Evolutionary conservation across 1,139 yeast genomes (phyloP).

Genomic region (Hyphopichia pseudoburtonii): DNA sequence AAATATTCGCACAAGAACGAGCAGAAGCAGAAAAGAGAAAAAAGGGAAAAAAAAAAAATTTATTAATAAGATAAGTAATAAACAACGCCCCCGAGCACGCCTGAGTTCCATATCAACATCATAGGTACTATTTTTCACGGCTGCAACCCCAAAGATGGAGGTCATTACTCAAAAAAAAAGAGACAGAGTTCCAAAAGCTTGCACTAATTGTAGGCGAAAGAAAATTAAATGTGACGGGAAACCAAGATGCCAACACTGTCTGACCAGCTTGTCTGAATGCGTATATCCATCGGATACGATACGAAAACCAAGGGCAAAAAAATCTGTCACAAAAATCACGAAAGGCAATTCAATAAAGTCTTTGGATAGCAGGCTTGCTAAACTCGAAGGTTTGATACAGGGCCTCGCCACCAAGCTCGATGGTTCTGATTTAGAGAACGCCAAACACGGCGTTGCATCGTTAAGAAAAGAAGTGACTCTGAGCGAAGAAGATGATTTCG

Average conservation of each 20-base stretch:
- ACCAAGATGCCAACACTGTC: constrained; percentile 1
- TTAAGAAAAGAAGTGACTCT: too few species aligned
- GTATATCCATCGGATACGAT: constrained; percentile 1
- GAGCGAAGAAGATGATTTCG: neutral
- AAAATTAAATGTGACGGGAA: constrained; percentile 5
- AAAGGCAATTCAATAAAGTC: constrained; percentile 1
- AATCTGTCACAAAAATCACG: neutral
- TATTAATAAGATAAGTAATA: too few species aligned
- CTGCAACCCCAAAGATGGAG: neutral
- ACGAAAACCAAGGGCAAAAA: constrained; percentile 9
- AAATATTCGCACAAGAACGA: too few species aligned
- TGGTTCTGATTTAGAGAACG: neutral
- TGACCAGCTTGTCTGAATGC: constrained; percentile 3
- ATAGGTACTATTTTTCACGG: too few species aligned
- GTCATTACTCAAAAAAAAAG: constrained; percentile 2
- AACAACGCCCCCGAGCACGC: too few species aligned
- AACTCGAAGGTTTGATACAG: constrained; percentile 2
- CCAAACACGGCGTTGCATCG: too few species aligned
- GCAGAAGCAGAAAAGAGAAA: too few species aligned
- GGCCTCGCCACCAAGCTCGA: constrained; percentile 1
- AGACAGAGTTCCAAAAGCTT: constrained; percentile 4
- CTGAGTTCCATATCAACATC: too few species aligned
- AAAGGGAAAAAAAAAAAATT: too few species aligned
- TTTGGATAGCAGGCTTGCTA: constrained; percentile 2
- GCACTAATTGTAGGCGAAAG: constrained; percentile 2